Evolutionary conservation across 768 basidiomycete species (phyloP).

Genomic region (Pulveroboletus sp.): DNA sequence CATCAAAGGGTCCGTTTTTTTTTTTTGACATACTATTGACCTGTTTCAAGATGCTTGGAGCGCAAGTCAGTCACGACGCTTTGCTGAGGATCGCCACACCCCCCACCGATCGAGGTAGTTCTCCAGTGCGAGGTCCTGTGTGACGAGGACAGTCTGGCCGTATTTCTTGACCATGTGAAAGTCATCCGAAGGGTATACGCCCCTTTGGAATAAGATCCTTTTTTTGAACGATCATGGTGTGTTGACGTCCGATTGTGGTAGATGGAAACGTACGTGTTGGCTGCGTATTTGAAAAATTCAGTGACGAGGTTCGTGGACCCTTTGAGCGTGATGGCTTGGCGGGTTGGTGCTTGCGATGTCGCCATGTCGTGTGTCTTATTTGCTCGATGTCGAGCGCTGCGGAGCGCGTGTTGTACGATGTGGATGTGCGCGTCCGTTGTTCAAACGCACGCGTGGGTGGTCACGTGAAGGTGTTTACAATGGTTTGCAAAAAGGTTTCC

Average conservation of each 20-base stretch:
- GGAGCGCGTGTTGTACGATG: too few relatives aligned
- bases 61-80: neutral
- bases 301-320: slow-evolving; percentile 92
- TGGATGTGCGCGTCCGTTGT: too few relatives aligned
- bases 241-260: neutral
- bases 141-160: slow-evolving; percentile 91
- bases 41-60: slow-evolving; percentile 78
- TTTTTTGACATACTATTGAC: slow-evolving; percentile 67
- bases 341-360: slow-evolving; percentile 44
- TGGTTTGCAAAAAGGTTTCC: too few relatives aligned
- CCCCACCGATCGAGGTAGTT: slow-evolving; percentile 81
- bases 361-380: slow-evolving; percentile 23
- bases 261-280: slow-evolving; percentile 71
- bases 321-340: slow-evolving; percentile 88
- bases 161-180: slow-evolving; percentile 99
- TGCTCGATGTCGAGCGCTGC: too few relatives aligned
- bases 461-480: neutral
- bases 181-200: slow-evolving; percentile 96
- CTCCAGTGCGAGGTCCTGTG: slow-evolving; percentile 88
- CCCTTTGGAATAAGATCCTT: slow-evolving; percentile 90
- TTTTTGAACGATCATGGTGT: neutral
- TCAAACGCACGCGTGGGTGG: neutral
- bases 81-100: neutral
- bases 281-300: slow-evolving; percentile 99
- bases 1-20: neutral